These are phyloP conservation scores for Castanea mollissima DNA, from an alignment of 306 rosid genomes.

Conservation along the genomic window DNA sequence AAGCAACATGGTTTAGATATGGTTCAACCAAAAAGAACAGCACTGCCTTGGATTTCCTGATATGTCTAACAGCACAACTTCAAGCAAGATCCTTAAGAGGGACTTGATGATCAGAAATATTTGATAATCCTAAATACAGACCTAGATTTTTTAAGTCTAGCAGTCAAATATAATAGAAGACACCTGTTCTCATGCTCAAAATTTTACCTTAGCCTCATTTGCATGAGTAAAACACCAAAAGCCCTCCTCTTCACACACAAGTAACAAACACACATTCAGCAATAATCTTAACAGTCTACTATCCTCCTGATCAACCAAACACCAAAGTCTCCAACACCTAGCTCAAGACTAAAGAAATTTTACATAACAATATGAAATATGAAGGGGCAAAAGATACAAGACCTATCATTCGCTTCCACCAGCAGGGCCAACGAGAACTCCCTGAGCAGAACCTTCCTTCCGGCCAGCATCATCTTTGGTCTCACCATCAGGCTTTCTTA, in stretches of 20 bases:
- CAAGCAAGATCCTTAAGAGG: too few relatives aligned
- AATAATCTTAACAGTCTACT: slow-evolving; percentile 14
- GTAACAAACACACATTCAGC: not conserved
- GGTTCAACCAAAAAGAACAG: too few relatives aligned
- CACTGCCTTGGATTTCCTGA: too few relatives aligned
- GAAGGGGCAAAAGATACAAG: not conserved
- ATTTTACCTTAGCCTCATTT: not conserved
- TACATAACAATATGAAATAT: not conserved
- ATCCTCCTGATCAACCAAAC: slow-evolving; percentile 11
- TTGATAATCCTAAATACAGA: too few relatives aligned
- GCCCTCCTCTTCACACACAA: not conserved
- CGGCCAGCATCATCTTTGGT: slow-evolving; percentile 63
- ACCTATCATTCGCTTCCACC: slow-evolving; percentile 50
- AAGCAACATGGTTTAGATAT: too few relatives aligned
- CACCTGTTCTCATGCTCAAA: not conserved
- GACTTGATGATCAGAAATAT: too few relatives aligned
- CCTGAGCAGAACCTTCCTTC: slow-evolving; percentile 93
- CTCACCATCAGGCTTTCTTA: slow-evolving; percentile 64
- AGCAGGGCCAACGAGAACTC: slow-evolving; percentile 95
- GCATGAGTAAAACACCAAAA: not conserved
- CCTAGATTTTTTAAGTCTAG: not conserved
- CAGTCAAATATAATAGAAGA: not conserved
- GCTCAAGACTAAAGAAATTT: slow-evolving; percentile 2
- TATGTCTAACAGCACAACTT: too few relatives aligned
- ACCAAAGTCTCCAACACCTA: slow-evolving; percentile 9